A percentile compares a stretch with the other conserved stretches of the same genome.
Conservation (phyloP, 1,284 basidiomycete species). For the Tremellales sp. region DNA sequence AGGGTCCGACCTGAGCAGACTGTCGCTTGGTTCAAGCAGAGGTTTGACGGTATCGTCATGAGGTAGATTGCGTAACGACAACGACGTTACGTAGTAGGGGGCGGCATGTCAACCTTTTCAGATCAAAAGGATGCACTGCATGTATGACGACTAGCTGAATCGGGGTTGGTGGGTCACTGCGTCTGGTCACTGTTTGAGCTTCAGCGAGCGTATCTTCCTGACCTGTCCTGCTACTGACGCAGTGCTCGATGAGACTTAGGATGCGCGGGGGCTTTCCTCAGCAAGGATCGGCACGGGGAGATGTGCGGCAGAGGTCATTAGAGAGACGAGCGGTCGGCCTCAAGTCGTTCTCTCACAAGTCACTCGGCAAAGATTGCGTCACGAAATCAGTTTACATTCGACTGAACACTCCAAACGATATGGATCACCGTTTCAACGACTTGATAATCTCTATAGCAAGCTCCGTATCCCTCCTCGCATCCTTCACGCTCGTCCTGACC, state of each 20-base stretch:
- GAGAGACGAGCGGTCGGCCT: too few relatives aligned
- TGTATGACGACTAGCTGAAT: neutral
- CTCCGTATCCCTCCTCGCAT: constrained; percentile 43
- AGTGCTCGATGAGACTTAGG: too few relatives aligned
- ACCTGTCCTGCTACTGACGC: too few relatives aligned
- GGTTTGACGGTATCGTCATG: constrained; percentile 91
- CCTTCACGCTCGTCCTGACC: constrained; percentile 35
- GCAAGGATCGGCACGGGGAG: too few relatives aligned
- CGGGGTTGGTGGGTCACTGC: neutral
- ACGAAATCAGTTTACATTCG: too few relatives aligned
- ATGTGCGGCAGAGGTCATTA: too few relatives aligned
- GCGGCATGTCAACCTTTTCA: neutral
- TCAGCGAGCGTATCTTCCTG: neutral
- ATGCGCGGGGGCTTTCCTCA: too few relatives aligned
- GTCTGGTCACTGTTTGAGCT: neutral
- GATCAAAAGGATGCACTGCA: neutral
- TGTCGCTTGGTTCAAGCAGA: constrained; percentile 97
- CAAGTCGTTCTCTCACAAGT: too few relatives aligned
- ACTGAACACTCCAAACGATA: neutral
- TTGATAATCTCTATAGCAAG: constrained; percentile 46
- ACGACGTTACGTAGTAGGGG: neutral
- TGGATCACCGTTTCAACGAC: constrained; percentile 8
- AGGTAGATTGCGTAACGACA: constrained; percentile 24
- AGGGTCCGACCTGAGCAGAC: constrained; percentile 89
- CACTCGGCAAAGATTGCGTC: too few relatives aligned